These are phyloP conservation scores for Coemansia sp. DNA, from an alignment of 192 early-diverging fungal genomes.

Conservation along the genomic window DNA sequence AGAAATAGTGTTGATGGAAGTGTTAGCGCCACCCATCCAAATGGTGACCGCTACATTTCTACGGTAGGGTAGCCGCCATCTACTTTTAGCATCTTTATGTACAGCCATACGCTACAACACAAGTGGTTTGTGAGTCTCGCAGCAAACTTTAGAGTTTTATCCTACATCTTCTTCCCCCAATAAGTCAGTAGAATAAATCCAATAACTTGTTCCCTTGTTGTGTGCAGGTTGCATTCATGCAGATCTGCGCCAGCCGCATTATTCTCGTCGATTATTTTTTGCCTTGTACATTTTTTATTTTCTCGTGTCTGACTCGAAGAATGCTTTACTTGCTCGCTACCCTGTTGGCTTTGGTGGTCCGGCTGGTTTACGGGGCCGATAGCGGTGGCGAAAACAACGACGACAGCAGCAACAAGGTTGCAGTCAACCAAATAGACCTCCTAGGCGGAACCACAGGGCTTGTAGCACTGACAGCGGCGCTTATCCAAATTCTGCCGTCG, in stretches of 20 bases:
- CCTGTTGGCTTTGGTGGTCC: neutral
- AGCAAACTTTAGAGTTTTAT: too few relatives aligned
- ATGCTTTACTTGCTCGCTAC: neutral
- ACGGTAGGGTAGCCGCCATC: too few relatives aligned
- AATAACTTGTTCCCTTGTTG: too few relatives aligned
- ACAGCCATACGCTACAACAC: too few relatives aligned
- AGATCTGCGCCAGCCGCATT: neutral
- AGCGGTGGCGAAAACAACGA: neutral
- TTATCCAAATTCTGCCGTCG: constrained; percentile 25
- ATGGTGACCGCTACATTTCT: too few relatives aligned
- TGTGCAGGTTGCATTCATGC: neutral
- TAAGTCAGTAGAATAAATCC: too few relatives aligned
- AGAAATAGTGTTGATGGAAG: too few relatives aligned
- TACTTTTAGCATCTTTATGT: too few relatives aligned
- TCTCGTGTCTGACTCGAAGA: neutral
- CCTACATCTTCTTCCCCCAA: too few relatives aligned
- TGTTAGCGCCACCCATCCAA: too few relatives aligned
- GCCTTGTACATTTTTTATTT: neutral
- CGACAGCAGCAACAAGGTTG: neutral
- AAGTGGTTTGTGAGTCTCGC: too few relatives aligned
- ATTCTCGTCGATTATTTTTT: neutral
- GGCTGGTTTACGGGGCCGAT: neutral
- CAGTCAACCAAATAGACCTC: constrained; percentile 26
- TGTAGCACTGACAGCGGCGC: constrained; percentile 1
- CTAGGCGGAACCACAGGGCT: constrained; percentile 15